These are phyloP conservation scores for Suillus alpinus DNA, from an alignment of 768 basidiomycete genomes.

Conservation along the genomic window DNA sequence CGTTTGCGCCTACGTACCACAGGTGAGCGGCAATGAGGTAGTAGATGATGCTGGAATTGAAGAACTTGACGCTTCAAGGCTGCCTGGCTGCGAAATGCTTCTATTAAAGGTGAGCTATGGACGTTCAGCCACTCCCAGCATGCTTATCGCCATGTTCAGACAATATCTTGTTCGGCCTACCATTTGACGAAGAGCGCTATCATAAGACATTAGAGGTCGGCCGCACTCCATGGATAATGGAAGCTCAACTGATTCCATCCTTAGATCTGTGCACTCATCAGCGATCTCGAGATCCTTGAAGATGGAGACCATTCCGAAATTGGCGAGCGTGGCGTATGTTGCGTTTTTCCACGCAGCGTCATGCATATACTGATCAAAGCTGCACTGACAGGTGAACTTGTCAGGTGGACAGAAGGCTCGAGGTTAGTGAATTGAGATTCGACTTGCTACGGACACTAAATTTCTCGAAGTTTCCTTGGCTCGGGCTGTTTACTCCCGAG, in stretches of 20 bases:
- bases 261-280: slow-evolving; percentile 54
- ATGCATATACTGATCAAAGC: background rate
- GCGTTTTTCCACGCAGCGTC: background rate
- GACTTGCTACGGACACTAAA: background rate
- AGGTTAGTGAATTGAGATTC: slow-evolving; percentile 36
- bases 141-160: slow-evolving; percentile 26
- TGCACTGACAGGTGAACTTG: slow-evolving; percentile 23
- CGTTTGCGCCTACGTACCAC: slow-evolving; percentile 85
- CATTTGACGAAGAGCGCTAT: slow-evolving; percentile 72
- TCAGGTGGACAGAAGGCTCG: slow-evolving; percentile 65
- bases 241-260: background rate
- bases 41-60: slow-evolving; percentile 36
- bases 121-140: too few species aligned
- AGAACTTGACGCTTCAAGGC: slow-evolving; percentile 34
- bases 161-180: slow-evolving; percentile 80
- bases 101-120: slow-evolving; percentile 45
- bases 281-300: slow-evolving; percentile 78
- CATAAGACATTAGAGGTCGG: slow-evolving; percentile 69
- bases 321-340: slow-evolving; percentile 73
- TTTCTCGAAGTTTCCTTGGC: slow-evolving; percentile 60
- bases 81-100: slow-evolving; percentile 74
- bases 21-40: slow-evolving; percentile 38
- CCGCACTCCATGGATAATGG: background rate
- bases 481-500: slow-evolving; percentile 87
- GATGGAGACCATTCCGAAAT: slow-evolving; percentile 89